phyloP scores from a whole-genome alignment of 345 rosid genomes.

The Populus nigra region DNA sequence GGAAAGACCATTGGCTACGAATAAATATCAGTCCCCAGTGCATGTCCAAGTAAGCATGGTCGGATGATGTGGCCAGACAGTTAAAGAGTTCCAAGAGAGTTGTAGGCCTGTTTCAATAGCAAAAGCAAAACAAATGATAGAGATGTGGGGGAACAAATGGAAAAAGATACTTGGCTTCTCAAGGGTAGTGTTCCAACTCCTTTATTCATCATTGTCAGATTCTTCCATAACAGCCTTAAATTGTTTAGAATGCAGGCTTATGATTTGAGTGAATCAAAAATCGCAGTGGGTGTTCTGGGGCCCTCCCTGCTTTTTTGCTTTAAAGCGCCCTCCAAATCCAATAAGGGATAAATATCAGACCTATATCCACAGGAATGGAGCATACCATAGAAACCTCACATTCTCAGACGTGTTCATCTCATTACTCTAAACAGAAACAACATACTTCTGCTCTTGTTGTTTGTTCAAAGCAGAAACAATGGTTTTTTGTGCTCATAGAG shows the following conservation, averaged over 20 bases:
- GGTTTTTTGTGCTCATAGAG: constrained; percentile 41
- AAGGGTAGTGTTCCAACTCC: constrained; percentile 48
- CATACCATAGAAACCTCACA: constrained; percentile 36
- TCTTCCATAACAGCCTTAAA: constrained; percentile 68
- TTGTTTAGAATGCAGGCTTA: constrained; percentile 56
- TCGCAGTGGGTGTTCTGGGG: constrained; percentile 40
- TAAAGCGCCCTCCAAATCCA: constrained; percentile 47
- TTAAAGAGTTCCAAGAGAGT: constrained; percentile 29
- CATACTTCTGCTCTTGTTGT: constrained; percentile 35
- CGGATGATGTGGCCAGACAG: constrained; percentile 38
- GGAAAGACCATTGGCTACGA: neutral
- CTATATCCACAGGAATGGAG: constrained; percentile 56
- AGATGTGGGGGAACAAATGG: constrained; percentile 39
- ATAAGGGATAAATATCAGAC: constrained; percentile 46
- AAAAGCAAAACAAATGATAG: constrained; percentile 53
- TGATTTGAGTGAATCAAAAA: constrained; percentile 62
- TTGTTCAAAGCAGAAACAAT: constrained; percentile 42
- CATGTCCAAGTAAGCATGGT: constrained; percentile 34
- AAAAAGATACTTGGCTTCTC: constrained; percentile 80
- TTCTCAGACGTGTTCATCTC: constrained; percentile 36
- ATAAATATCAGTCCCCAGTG: constrained; percentile 14
- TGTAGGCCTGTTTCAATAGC: constrained; percentile 28
- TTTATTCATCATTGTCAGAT: constrained; percentile 65
- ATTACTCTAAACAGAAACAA: constrained; percentile 39
- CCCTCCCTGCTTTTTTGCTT: constrained; percentile 66